phyloP scores from a whole-genome alignment of 2,329 filamentous ascomycete species.

The Neopestalotiopsis sp. region DNA sequence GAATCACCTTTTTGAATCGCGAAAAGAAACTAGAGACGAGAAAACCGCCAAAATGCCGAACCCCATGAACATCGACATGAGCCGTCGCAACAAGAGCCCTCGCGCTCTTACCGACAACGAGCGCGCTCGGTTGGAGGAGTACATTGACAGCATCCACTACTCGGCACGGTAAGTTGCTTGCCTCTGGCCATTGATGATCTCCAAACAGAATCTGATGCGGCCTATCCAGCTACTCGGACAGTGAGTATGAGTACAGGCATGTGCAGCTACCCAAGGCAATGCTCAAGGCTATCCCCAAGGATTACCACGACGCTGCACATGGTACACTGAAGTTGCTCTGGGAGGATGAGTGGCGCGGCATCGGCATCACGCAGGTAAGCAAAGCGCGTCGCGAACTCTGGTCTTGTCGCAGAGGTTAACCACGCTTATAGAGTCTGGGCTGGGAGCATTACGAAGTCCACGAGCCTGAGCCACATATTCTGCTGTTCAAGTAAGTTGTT shows the following conservation, averaged over 20 bases:
- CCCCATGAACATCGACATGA: conserved; percentile 74
- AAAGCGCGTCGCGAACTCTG: neutral
- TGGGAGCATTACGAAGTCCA: conserved; percentile 99
- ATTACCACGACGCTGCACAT: conserved; percentile 88
- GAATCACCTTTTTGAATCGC: neutral
- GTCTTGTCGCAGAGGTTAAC: conserved; percentile 9
- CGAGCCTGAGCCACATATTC: conserved; percentile 96
- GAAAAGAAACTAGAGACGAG: neutral
- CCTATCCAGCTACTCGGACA: conserved; percentile 81
- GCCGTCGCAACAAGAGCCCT: conserved; percentile 85
- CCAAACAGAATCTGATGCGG: neutral
- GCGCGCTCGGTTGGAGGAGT: conserved; percentile 85
- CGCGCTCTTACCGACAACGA: conserved; percentile 82
- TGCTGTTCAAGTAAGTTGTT: conserved; percentile 89
- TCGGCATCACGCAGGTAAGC: conserved; percentile 92
- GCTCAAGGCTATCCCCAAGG: conserved; percentile 95
- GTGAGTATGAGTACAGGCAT: conserved; percentile 94
- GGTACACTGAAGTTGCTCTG: conserved; percentile 95
- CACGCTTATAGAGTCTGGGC: conserved; percentile 77
- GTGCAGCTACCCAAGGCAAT: conserved; percentile 97
- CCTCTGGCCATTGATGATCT: neutral
- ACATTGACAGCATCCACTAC: conserved; percentile 93
- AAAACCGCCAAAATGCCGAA: conserved; percentile 23
- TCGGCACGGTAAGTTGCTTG: conserved; percentile 73
- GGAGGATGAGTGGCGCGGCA: conserved; percentile 97